Conservation (phyloP, 371 early-diverging fungal genomes). For the Mortierella sp. region DNA sequence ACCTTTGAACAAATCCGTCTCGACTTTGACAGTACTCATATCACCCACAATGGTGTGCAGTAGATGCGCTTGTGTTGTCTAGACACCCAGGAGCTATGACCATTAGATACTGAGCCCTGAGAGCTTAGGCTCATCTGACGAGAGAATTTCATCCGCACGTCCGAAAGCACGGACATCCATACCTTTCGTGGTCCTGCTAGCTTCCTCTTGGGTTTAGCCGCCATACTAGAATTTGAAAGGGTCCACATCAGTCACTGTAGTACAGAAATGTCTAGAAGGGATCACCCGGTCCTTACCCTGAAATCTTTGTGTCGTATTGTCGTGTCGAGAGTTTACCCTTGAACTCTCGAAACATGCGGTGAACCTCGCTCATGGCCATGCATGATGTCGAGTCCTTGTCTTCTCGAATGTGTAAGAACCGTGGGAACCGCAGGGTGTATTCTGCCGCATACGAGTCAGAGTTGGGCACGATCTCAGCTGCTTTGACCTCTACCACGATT, state of each 20-base stretch:
- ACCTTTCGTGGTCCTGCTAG: conserved; percentile 31
- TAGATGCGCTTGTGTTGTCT: conserved; percentile 46
- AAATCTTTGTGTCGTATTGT: conserved; percentile 6
- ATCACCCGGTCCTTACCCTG: conserved; percentile 20
- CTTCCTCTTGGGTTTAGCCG: conserved; percentile 20
- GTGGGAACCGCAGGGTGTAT: conserved; percentile 81
- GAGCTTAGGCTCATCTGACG: neutral
- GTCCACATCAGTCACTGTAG: too few species aligned
- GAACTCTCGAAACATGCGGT: conserved; percentile 47
- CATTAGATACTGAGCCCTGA: neutral
- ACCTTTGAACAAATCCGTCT: conserved; percentile 64
- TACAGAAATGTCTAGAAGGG: too few species aligned
- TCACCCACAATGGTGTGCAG: conserved; percentile 61
- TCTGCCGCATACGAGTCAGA: conserved; percentile 65
- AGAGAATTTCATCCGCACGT: conserved; percentile 7
- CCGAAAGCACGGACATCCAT: neutral
- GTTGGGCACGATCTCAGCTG: conserved; percentile 67
- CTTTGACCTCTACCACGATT: conserved; percentile 76
- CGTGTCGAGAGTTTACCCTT: conserved; percentile 43
- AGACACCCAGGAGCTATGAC: neutral
- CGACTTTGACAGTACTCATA: conserved; percentile 52
- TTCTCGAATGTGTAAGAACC: conserved; percentile 68
- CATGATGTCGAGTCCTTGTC: conserved; percentile 73
- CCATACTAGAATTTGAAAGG: neutral
- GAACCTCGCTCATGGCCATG: conserved; percentile 59